Conservation (phyloP, 345 rosid genomes). For the Cardiospermum halicacabum region DNA sequence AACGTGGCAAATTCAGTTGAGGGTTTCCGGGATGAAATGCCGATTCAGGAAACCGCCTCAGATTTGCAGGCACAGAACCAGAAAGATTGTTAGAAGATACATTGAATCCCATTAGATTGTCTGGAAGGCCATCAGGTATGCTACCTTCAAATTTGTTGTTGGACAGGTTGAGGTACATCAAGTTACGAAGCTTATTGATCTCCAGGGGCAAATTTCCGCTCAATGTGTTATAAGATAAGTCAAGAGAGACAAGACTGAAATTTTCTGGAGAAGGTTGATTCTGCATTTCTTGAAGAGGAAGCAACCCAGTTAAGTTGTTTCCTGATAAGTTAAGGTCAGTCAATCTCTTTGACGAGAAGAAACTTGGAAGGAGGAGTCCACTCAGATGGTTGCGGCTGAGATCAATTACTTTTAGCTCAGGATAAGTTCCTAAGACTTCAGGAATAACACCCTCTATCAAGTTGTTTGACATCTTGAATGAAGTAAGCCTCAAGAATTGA, state of each 20-base stretch:
- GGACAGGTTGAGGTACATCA: slow-evolving; percentile 61
- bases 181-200: slow-evolving; percentile 36
- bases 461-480: slow-evolving; percentile 58
- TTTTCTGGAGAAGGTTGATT: slow-evolving; percentile 29
- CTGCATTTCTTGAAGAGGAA: slow-evolving; percentile 46
- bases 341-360: slow-evolving; percentile 53
- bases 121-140: slow-evolving; percentile 61
- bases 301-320: slow-evolving; percentile 67
- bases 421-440: slow-evolving; percentile 50
- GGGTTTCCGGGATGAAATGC: slow-evolving; percentile 85
- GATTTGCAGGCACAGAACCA: slow-evolving; percentile 60
- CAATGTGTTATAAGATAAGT: slow-evolving; percentile 64
- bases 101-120: slow-evolving; percentile 47
- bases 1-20: slow-evolving; percentile 41
- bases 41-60: slow-evolving; percentile 69
- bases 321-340: slow-evolving; percentile 60
- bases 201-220: slow-evolving; percentile 50
- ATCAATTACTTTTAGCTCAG: slow-evolving; percentile 58
- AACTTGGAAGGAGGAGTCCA: slow-evolving; percentile 51
- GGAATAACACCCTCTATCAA: slow-evolving; percentile 65
- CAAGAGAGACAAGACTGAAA: slow-evolving; percentile 57
- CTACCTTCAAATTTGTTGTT: slow-evolving; percentile 63
- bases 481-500: slow-evolving; percentile 66
- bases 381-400: slow-evolving; percentile 64
- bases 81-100: slow-evolving; percentile 78